Evolutionary conservation across 306 rosid genomes (phyloP).

Genomic region (Vigna hirtella): DNA sequence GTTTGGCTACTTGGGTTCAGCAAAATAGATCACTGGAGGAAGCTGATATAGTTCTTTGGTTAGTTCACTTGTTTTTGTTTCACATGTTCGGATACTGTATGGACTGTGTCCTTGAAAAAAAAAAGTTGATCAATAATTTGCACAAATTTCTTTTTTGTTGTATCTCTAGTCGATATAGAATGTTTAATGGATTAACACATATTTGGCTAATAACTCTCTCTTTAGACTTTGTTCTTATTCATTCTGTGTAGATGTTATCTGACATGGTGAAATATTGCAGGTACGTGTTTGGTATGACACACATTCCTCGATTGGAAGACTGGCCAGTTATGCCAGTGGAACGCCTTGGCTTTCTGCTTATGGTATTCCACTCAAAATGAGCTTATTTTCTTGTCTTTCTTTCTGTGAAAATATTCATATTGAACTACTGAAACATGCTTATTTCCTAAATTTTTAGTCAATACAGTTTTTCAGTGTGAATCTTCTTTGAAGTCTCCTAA

Average conservation of each 20-base stretch:
- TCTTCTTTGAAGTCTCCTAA: slow-evolving; percentile 3
- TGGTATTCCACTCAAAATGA: slow-evolving; percentile 54
- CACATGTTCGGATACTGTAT: not conserved
- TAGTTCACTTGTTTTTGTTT: slow-evolving; percentile 43
- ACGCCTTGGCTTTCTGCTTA: slow-evolving; percentile 72
- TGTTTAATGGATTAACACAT: not conserved
- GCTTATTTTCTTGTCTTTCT: slow-evolving; percentile 32
- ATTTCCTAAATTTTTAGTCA: not conserved
- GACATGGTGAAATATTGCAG: slow-evolving; percentile 50
- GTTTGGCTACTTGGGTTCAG: slow-evolving; percentile 82
- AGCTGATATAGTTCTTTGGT: slow-evolving; percentile 88
- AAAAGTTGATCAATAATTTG: not conserved
- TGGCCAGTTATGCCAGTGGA: slow-evolving; percentile 93
- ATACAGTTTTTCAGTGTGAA: not conserved
- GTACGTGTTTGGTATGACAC: slow-evolving; percentile 83
- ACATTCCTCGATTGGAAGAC: slow-evolving; percentile 82
- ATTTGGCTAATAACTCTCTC: not conserved
- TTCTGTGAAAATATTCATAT: slow-evolving; percentile 17
- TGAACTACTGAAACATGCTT: not conserved
- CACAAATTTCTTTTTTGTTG: too few species aligned
- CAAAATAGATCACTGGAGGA: slow-evolving; percentile 76
- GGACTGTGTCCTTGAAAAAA: too few species aligned
- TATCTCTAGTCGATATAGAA: too few species aligned
- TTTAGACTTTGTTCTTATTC: not conserved
- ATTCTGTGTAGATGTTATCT: slow-evolving; percentile 14